Evolutionary conservation across 2,329 filamentous ascomycete species (phyloP), one percentile per base, ranked within the genome.

Genomic region (Beauveria brongniartii): DNA sequence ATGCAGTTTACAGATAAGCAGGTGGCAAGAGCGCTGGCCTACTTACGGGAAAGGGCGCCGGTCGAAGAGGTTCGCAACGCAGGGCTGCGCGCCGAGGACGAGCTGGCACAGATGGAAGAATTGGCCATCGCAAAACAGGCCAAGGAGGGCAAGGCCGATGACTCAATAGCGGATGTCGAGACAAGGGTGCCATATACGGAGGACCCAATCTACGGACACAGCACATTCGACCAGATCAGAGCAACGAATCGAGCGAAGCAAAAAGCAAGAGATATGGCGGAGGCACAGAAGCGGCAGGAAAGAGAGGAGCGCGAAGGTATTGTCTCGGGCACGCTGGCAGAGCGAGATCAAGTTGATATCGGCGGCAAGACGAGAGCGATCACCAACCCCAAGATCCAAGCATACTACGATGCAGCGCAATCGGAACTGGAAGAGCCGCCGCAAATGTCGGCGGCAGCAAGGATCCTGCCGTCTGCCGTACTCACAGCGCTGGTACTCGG

Each of bases 61-160:
- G 81, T 88, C 3, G 79, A 88, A 62, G 85, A 88, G 70, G 72
- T 85, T 30, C 71, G 80, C 65, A 86, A 84, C 65, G 84, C 84
- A 2, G 83, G 83, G 1, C 72, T 86, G 56, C 77, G 84, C 54
- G 85, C 84, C 16, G 84, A 88, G 71, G 81, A 86, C 61, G 85
- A 88, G 72, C 76, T 88, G 55, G 76, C 74, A 22, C 75, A 75
- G 61, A 70, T 87, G 64, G 82, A 85, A 63, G 67, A 69, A 64
- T 68, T 57, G 68, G 68, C 65, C 62, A 61, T 68, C 37, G 64
- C 66, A 16, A 65, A 68, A 59, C 52, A 63, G 59, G 59, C 64
- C 26, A 64, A 67, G 55, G 54, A 65, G 61, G 55, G 9, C 56
- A 62, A 44, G n/a, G 46, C 69, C 37, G 66, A 69, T 6, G 64